Evolutionary conservation across 2,329 filamentous ascomycete genomes (phyloP), one percentile per base, ranked within the genome.

Genomic region (Rhytidhysteron rufulum): DNA sequence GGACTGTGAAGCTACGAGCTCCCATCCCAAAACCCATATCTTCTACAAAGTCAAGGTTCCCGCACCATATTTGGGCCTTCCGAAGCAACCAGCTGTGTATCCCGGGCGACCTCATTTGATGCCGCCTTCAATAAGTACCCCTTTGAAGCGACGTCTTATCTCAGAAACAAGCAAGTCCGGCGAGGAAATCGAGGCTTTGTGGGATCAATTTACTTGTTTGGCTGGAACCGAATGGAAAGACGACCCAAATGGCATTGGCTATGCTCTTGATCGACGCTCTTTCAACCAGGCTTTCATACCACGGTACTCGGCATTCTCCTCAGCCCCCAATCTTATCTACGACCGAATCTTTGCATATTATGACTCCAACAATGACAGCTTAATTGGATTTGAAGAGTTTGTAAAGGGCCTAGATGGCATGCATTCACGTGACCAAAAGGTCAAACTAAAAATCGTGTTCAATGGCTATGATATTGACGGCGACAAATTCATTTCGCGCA

Each of bases 281-380:
- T 98, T 98, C 66, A 88, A 96, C 60, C 82, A 86, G 34, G 95
- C 89, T 52, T 82, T 97, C 44, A 83, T 94, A 6, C 88, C 88
- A 3, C 86, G 86, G n/a, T 86, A 85, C 11, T 85, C 85, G n/a
- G 79, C 82, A 42, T 79, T 84, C 22, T 83, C 88, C 40, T 81
- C 85, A 9, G 78, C 85, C 1, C 88, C 91, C 1, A 96, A 94
- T 60, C 78, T 95, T 11, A 87, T 98, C 43, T 93, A 95, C 58
- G 91, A 98, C 62, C 85, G 93, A 51, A 93, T 96, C 79, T 98
- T 97, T 67, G 81, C 86, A 37, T 96, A 96, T 63, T 98, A 96
- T 63, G 93, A 98, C 65, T 86, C 83, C 22, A 91, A 97, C 62
- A 78, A 81, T 31, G 88, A 98, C 59, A 86, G 86, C 17, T 72